Conservation (phyloP, 768 basidiomycete species). For the Pisolithus microcarpus region DNA sequence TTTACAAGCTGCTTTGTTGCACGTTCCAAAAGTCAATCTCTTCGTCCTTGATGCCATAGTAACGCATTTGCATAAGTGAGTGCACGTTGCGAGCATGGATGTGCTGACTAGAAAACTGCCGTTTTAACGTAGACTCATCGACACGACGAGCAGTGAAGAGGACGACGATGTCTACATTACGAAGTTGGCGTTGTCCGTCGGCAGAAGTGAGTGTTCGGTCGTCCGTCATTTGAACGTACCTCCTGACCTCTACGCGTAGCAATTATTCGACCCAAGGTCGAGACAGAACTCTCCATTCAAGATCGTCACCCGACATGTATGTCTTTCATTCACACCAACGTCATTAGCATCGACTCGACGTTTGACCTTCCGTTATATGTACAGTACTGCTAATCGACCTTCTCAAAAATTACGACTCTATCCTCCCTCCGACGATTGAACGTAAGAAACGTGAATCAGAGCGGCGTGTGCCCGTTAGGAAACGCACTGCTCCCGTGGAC, state of each 20-base stretch:
- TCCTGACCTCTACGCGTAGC: conserved; percentile 33
- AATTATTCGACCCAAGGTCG: conserved; percentile 73
- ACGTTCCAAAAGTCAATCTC: conserved; percentile 71
- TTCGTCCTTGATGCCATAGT: conserved; percentile 74
- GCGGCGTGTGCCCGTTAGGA: conserved; percentile 73
- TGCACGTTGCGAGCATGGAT: conserved; percentile 3
- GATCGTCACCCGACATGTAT: conserved; percentile 79
- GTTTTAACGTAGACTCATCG: conserved; percentile 48
- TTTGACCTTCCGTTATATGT: neutral
- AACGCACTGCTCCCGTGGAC: conserved; percentile 82
- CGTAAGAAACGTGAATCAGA: conserved; percentile 86
- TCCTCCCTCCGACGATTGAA: conserved; percentile 76
- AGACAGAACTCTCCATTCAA: conserved; percentile 82
- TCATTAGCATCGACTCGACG: neutral
- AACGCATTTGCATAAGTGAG: conserved; percentile 67
- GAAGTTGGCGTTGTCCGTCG: conserved; percentile 83
- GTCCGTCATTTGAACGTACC: neutral
- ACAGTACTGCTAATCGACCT: conserved; percentile 88
- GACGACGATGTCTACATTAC: conserved; percentile 71
- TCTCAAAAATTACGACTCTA: conserved; percentile 60
- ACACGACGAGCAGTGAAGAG: conserved; percentile 63
- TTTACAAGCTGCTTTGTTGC: conserved; percentile 54
- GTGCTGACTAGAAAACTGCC: neutral
- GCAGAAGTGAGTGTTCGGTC: conserved; percentile 56
- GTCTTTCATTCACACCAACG: neutral